Conservation (phyloP, 306 rosid genomes). For the Purshia tridentata region DNA sequence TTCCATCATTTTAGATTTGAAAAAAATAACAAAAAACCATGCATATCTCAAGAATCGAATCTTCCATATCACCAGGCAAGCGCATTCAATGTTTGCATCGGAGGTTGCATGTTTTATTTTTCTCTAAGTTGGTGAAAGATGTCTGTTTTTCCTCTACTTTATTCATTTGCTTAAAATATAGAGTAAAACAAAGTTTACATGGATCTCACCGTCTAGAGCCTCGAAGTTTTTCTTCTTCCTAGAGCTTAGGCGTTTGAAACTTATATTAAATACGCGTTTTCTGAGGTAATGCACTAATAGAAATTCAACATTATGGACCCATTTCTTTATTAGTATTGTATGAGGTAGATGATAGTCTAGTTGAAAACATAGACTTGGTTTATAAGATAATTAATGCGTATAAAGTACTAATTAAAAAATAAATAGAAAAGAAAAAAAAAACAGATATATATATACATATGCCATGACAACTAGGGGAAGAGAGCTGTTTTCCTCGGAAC, state of each 20-base stretch:
- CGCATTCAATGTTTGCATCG: conserved; percentile 49
- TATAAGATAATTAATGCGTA: conserved; percentile 28
- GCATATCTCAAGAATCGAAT: conserved; percentile 59
- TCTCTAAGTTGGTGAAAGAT: conserved; percentile 46
- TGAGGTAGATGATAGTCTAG: neutral
- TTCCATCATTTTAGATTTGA: conserved; percentile 32
- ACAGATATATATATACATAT: conserved; percentile 25
- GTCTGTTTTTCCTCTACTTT: conserved; percentile 55
- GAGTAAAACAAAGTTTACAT: conserved; percentile 23
- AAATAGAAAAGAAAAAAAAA: neutral
- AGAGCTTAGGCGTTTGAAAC: conserved; percentile 40
- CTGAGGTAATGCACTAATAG: conserved; percentile 26
- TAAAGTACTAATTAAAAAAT: conserved; percentile 1
- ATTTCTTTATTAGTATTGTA: conserved; percentile 7
- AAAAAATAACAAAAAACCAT: conserved; percentile 25
- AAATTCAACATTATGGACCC: conserved; percentile 35
- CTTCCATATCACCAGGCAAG: conserved; percentile 52
- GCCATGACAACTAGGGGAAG: conserved; percentile 36
- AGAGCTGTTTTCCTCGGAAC: conserved; percentile 50
- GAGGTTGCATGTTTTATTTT: conserved; percentile 51
- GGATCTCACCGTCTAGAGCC: conserved; percentile 26
- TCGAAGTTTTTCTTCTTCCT: conserved; percentile 34
- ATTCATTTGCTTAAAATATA: conserved; percentile 19
- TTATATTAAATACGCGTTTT: conserved; percentile 24
- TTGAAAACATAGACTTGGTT: conserved; percentile 32